Evolutionary conservation across 805 yeast genomes (phyloP), one percentile per base, ranked within the genome.

Genomic region (Barnettozyma sucrosica): DNA sequence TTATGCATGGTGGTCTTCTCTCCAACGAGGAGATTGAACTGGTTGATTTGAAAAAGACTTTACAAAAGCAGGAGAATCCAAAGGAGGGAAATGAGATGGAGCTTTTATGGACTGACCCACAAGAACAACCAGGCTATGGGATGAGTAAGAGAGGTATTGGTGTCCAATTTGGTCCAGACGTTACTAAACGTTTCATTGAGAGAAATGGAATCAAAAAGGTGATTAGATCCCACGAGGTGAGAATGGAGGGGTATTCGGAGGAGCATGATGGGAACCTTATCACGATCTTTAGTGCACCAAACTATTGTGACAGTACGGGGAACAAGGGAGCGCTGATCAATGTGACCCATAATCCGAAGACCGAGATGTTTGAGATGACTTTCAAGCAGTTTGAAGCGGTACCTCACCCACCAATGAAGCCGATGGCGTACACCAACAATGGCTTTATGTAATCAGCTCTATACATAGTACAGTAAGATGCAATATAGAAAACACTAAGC

Each of bases 211-310:
- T 93, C 51, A 77, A 83, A 57, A 90, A 87, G 48, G 78, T 93
- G 36, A 84, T 93, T 58, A 76, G 99, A 59, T 89, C 97, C 3
- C 99, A 93, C 62, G 99, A 93, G 67, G 96, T 92, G 7, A 76
- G 98, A 62, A 84, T 85, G 85, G 83, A 76, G 6, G 99, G 99
- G 42, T 89, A 84, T 50, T 89, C 88, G 54, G 74, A 74, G 41
- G 97, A 92, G 62, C 99, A 93, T 61, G 75, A 85, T 49, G 95
- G 95, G 11, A 75, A 81, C 54, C 76, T 93, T 44, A 79, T 89
- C 45, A 93, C 99, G 0, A 96, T 93, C n/a, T 93, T 93, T 66
- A 83, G 95, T 66, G 99, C 99, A 0, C 99, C 99, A 32, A 92
- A 93, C 65, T 92, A 92, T 66, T 92, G 98, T 70, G 99, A 93